phyloP scores from a whole-genome alignment of 164 flowering plant species.

The Hamamelis virginiana region DNA sequence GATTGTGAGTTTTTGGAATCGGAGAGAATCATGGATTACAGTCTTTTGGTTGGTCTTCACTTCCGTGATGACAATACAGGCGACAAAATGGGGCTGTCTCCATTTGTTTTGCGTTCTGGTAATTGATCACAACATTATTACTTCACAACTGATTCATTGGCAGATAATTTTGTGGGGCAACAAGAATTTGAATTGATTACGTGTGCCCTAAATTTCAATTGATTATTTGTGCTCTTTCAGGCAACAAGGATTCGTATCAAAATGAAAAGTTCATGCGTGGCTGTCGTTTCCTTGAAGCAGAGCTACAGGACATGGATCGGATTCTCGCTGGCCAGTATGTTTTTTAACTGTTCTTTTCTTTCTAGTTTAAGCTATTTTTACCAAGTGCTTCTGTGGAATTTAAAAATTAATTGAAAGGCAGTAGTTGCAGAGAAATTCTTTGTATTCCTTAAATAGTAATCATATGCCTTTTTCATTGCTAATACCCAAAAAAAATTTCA shows the following conservation, averaged over 20 bases:
- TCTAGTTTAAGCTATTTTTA: not conserved
- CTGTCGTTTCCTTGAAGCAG: conserved; percentile 64
- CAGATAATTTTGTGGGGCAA: not conserved
- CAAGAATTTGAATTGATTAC: not conserved
- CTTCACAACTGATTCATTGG: not conserved
- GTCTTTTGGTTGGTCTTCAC: conserved; percentile 86
- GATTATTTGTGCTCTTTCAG: conserved; percentile 27
- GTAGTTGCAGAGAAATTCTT: not conserved
- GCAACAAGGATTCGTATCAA: conserved; percentile 53
- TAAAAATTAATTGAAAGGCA: not conserved
- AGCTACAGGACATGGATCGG: conserved; percentile 70
- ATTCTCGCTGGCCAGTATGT: conserved; percentile 63
- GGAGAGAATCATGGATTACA: conserved; percentile 88
- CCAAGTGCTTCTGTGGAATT: not conserved
- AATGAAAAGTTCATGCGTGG: conserved; percentile 63
- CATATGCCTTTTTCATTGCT: not conserved
- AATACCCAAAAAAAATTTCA: not conserved
- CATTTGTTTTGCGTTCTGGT: conserved; percentile 64
- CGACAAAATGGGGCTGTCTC: conserved; percentile 69
- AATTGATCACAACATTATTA: conserved; percentile 9
- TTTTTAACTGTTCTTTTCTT: conserved; percentile 4
- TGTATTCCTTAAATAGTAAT: not conserved
- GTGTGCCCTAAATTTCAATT: conserved; percentile 2
- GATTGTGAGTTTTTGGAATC: conserved; percentile 87
- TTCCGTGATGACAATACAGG: conserved; percentile 67